These are phyloP conservation scores for Linnemannia exigua DNA, from an alignment of 192 early-diverging fungal genomes.

Conservation along the genomic window DNA sequence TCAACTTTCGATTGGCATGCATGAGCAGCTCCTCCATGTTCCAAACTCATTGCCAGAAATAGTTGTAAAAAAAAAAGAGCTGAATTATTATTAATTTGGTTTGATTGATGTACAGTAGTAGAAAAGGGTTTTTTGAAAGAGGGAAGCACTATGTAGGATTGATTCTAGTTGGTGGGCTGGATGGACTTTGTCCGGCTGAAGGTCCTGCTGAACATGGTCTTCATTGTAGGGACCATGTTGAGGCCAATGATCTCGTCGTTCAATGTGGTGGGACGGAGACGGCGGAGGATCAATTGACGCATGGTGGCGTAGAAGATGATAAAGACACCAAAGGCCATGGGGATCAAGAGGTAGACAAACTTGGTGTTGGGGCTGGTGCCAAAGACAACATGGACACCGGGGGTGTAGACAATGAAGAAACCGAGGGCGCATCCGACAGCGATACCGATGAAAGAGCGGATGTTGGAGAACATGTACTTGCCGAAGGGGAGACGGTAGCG, in stretches of 20 bases:
- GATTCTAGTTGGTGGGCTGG: slow-evolving; percentile 21
- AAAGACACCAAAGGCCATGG: slow-evolving; percentile 85
- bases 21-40: neutral
- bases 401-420: slow-evolving; percentile 86
- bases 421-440: slow-evolving; percentile 77
- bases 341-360: slow-evolving; percentile 86
- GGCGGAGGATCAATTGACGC: slow-evolving; percentile 74
- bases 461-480: slow-evolving; percentile 86
- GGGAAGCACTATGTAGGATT: neutral
- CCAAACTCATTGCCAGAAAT: too few relatives aligned
- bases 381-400: slow-evolving; percentile 85
- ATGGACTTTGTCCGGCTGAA: slow-evolving; percentile 42
- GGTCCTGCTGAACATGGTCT: slow-evolving; percentile 52
- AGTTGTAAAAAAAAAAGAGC: neutral
- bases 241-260: slow-evolving; percentile 87
- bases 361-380: slow-evolving; percentile 71
- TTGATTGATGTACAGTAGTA: neutral
- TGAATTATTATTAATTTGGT: neutral
- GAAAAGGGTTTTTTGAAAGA: neutral
- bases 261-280: slow-evolving; percentile 72
- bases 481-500: slow-evolving; percentile 83
- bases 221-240: slow-evolving; percentile 64
- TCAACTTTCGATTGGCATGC: too few relatives aligned
- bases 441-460: slow-evolving; percentile 76
- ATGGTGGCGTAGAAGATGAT: slow-evolving; percentile 82